Evolutionary conservation across 169 alveolate species (phyloP).

Genomic region (Plasmodium gonderi): DNA sequence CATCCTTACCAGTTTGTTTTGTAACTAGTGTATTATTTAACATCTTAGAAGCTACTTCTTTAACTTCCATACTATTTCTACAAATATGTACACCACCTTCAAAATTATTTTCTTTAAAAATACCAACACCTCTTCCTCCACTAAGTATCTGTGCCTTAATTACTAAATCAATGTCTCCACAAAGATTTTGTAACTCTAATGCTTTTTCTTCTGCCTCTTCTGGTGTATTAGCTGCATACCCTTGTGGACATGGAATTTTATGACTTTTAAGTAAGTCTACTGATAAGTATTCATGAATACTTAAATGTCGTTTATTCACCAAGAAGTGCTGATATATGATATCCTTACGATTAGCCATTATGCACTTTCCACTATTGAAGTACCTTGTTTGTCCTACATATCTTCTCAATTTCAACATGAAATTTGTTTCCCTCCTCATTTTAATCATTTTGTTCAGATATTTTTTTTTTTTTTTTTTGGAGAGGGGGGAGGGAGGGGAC

Average conservation of each 20-base stretch:
- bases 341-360: neutral
- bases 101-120: conserved; percentile 86
- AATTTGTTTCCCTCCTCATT: conserved; percentile 7
- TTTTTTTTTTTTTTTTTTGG: neutral
- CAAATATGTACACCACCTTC: conserved; percentile 92
- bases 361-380: neutral
- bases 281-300: conserved; percentile 85
- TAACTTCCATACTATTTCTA: conserved; percentile 85
- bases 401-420: conserved; percentile 15
- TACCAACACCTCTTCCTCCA: conserved; percentile 95
- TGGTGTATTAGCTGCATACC: conserved; percentile 81
- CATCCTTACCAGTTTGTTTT: conserved; percentile 90
- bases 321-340: neutral
- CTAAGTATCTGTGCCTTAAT: conserved; percentile 91
- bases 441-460: neutral
- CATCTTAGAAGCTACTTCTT: conserved; percentile 89
- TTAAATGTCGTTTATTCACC: conserved; percentile 73
- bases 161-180: conserved; percentile 78
- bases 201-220: conserved; percentile 86
- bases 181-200: conserved; percentile 70
- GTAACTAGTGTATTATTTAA: conserved; percentile 90
- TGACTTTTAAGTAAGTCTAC: conserved; percentile 78
- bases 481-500: too few relatives aligned
- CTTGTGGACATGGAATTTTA: conserved; percentile 84
- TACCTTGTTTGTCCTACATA: neutral